These are phyloP conservation scores for Kazachstania africana DNA, from an alignment of 805 yeast genomes.

Conservation along the genomic window DNA sequence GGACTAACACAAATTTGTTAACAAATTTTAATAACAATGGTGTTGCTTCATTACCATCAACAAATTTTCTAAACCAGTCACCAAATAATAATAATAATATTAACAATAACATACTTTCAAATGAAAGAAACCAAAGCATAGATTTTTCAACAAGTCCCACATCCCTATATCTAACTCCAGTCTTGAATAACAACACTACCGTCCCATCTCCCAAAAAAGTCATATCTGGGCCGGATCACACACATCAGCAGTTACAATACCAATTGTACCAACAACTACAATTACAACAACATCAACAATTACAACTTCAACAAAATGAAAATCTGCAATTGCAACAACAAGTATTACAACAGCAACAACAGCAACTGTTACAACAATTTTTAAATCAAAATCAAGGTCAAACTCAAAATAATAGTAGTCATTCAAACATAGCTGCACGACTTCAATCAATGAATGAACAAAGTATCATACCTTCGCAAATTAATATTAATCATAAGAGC, in stretches of 20 bases:
- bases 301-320: constrained; percentile 15
- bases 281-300: constrained; percentile 11
- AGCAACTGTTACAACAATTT: constrained; percentile 8
- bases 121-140: background rate
- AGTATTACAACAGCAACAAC: constrained; percentile 15
- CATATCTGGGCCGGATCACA: constrained; percentile 3
- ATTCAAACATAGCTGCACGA: constrained; percentile 9
- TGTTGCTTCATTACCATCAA: too few relatives aligned
- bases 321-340: constrained; percentile 16
- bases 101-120: background rate
- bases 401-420: constrained; percentile 4
- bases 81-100: background rate
- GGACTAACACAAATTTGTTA: too few relatives aligned
- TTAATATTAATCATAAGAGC: background rate
- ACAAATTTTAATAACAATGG: too few relatives aligned
- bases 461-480: constrained; percentile 4
- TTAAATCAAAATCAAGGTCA: constrained; percentile 4
- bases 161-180: background rate
- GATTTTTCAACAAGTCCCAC: background rate
- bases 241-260: constrained; percentile 11
- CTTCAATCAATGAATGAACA: constrained; percentile 9
- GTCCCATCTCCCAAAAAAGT: constrained; percentile 1
- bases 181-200: background rate
- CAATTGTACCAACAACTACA: constrained; percentile 13
- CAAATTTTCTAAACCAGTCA: too few relatives aligned